Conservation (phyloP, 345 rosid species). For the Eucalyptus leucophloia region DNA sequence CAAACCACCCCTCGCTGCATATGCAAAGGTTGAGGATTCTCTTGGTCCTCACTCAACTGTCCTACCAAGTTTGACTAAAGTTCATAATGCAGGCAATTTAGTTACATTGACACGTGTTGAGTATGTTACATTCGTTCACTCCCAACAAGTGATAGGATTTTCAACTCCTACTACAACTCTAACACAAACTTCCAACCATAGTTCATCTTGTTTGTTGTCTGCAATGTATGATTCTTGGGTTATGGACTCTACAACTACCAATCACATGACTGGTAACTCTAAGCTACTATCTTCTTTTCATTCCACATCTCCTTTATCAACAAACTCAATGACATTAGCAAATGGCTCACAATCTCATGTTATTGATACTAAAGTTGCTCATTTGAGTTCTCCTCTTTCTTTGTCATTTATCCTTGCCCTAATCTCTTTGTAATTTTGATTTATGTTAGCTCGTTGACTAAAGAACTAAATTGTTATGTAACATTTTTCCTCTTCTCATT, state of each 20-base stretch:
- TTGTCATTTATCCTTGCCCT: background rate
- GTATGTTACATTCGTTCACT: no score
- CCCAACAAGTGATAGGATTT: no score
- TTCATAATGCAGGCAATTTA: no score
- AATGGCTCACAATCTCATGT: background rate
- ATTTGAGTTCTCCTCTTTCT: background rate
- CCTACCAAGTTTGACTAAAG: no score
- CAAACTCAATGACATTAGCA: background rate
- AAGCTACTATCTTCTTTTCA: background rate
- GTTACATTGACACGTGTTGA: no score
- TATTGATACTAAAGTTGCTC: background rate
- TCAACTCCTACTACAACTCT: no score
- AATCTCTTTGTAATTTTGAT: background rate
- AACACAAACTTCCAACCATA: no score
- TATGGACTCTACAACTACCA: background rate
- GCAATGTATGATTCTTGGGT: fast-evolving
- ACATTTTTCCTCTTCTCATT: background rate
- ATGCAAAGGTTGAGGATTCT: background rate
- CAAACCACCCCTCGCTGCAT: background rate
- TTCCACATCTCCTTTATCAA: background rate
- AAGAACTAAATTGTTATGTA: background rate
- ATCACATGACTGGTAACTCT: background rate
- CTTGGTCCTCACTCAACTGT: no score
- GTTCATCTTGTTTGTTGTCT: background rate
- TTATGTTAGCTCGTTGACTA: background rate